A percentile compares a stretch with the other conserved stretches of the same genome.
These are phyloP conservation scores for Microbotryomycetes sp. DNA, from an alignment of 1,284 basidiomycete species.

Conservation along the genomic window DNA sequence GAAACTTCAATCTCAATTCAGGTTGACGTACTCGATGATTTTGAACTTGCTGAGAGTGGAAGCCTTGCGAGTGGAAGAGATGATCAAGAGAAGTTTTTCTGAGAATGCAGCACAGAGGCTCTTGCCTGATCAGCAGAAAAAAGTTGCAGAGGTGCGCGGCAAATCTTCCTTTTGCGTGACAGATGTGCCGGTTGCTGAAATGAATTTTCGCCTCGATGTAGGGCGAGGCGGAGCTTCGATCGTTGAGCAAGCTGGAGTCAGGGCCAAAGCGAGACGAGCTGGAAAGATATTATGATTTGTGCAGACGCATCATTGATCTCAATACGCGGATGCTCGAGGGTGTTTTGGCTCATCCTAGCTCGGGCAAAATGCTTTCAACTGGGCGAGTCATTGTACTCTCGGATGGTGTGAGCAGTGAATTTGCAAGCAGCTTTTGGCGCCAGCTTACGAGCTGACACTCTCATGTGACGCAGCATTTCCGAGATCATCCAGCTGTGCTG, in stretches of 20 bases:
- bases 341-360: constrained; percentile 59
- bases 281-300: constrained; percentile 69
- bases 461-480: constrained; percentile 61
- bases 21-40: constrained; percentile 99
- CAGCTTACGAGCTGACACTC: constrained; percentile 10
- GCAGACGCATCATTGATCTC: constrained; percentile 56
- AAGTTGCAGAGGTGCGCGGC: constrained; percentile 63
- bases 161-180: constrained; percentile 9
- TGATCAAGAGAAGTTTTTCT: constrained; percentile 99
- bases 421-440: background rate
- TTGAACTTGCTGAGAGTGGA: constrained; percentile 94
- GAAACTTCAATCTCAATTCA: constrained; percentile 93
- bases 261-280: constrained; percentile 54
- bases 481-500: constrained; percentile 64
- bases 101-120: constrained; percentile 92
- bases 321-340: constrained; percentile 64
- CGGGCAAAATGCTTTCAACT: constrained; percentile 59
- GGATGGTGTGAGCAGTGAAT: constrained; percentile 58
- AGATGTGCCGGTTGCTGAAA: constrained; percentile 18
- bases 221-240: constrained; percentile 67
- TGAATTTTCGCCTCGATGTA: constrained; percentile 41
- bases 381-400: constrained; percentile 80
- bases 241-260: constrained; percentile 60
- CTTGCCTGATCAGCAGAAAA: constrained; percentile 85
- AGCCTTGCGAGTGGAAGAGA: constrained; percentile 93